Evolutionary conservation across 495 filamentous ascomycete species (phyloP).

Genomic region (Talaromyces stipitatus): DNA sequence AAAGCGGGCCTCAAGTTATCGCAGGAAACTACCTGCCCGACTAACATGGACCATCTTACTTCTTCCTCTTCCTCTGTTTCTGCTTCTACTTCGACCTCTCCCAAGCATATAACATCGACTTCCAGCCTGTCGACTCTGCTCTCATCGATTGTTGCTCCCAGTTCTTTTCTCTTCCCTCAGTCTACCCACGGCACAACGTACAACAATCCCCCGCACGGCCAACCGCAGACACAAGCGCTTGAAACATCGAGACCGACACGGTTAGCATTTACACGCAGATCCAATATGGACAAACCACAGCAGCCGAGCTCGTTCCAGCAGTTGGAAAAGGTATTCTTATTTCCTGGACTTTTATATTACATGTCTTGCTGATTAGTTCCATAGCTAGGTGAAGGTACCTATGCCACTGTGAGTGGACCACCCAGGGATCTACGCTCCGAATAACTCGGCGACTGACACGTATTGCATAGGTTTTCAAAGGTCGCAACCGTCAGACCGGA

Average conservation of each 20-base stretch:
- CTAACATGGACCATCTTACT: slow-evolving; percentile 10
- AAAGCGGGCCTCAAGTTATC: background rate
- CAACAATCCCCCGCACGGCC: slow-evolving; percentile 9
- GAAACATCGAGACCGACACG: background rate
- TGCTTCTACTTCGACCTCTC: background rate
- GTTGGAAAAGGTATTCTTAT: slow-evolving; percentile 66
- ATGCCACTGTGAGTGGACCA: slow-evolving; percentile 74
- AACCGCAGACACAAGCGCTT: background rate
- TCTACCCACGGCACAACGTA: background rate
- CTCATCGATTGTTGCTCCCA: slow-evolving; percentile 30
- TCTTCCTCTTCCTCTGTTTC: background rate
- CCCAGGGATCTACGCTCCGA: no score
- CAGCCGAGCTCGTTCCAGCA: slow-evolving; percentile 96
- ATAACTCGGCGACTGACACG: no score
- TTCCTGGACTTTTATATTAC: background rate
- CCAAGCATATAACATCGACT: background rate
- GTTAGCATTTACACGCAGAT: background rate
- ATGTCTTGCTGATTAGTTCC: slow-evolving; percentile 7
- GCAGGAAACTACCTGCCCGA: slow-evolving; percentile 11
- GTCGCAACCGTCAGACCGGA: slow-evolving; percentile 89
- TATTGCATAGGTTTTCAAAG: slow-evolving; percentile 84
- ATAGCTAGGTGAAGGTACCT: slow-evolving; percentile 92
- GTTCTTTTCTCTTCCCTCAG: slow-evolving; percentile 27
- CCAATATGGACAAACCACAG: slow-evolving; percentile 75
- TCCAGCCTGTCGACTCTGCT: slow-evolving; percentile 8